These are phyloP conservation scores for Colletotrichum sp. DNA, from an alignment of 2,329 filamentous ascomycete species.

Conservation along the genomic window DNA sequence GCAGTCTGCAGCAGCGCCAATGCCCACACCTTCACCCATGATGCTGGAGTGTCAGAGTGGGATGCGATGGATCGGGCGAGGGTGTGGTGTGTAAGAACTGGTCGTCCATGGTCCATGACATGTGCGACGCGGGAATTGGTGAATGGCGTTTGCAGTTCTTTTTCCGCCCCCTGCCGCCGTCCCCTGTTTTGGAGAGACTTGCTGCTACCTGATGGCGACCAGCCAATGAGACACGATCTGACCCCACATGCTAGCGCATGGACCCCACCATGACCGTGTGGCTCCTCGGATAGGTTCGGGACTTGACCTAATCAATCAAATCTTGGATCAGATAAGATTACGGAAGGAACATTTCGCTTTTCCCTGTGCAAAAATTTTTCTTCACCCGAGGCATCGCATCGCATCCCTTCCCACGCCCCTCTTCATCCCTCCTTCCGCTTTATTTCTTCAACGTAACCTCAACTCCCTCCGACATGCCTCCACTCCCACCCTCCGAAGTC, in stretches of 20 bases:
- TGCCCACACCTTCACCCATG: neutral
- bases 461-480: neutral
- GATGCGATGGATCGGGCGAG: conserved; percentile 2
- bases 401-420: neutral
- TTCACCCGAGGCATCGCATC: neutral
- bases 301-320: conserved; percentile 22
- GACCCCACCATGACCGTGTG: neutral
- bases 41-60: neutral
- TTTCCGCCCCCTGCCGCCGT: neutral
- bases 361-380: conserved; percentile 3
- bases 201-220: neutral
- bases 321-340: conserved; percentile 23
- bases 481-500: neutral
- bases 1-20: neutral
- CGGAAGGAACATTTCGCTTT: neutral
- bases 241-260: neutral
- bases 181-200: neutral
- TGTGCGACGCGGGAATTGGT: conserved; percentile 1
- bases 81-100: neutral
- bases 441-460: neutral
- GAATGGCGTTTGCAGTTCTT: neutral
- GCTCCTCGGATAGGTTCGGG: neutral
- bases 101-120: neutral
- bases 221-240: neutral
- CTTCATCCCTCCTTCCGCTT: neutral